phyloP scores from a whole-genome alignment of 768 basidiomycete genomes.

The Hydnomerulius pinastri region DNA sequence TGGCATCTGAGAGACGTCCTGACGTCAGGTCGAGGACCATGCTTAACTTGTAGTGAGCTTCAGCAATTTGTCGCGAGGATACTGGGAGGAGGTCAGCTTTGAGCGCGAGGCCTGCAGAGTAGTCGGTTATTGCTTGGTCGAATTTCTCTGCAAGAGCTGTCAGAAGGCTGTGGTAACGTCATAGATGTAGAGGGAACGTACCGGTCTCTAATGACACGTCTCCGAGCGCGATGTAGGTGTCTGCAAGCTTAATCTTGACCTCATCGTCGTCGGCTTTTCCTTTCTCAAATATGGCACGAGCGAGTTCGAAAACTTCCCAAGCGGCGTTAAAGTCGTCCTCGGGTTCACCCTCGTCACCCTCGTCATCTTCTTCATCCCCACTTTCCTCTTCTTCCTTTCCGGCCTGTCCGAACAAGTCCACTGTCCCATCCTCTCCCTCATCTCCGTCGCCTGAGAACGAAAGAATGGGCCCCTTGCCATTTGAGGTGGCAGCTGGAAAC shows the following conservation, averaged over 20 bases:
- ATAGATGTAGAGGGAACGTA: conserved; percentile 36
- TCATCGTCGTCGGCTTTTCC: conserved; percentile 58
- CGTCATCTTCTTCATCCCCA: conserved; percentile 58
- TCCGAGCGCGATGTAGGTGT: conserved; percentile 87
- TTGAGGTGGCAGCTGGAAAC: conserved; percentile 30
- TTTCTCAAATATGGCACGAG: conserved; percentile 82
- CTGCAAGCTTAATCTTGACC: conserved; percentile 80
- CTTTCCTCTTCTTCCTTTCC: conserved; percentile 55
- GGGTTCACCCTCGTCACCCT: conserved; percentile 73
- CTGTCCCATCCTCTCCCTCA: conserved; percentile 56
- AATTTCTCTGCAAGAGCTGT: conserved; percentile 74
- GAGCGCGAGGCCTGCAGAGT: conserved; percentile 72
- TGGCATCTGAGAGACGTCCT: conserved; percentile 79
- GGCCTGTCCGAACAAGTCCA: conserved; percentile 67
- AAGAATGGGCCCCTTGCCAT: conserved; percentile 58
- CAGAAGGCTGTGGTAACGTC: background rate
- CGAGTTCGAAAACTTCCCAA: conserved; percentile 97
- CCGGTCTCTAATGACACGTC: conserved; percentile 98
- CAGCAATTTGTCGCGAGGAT: conserved; percentile 93
- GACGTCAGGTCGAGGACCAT: conserved; percentile 92
- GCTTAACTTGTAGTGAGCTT: conserved; percentile 92
- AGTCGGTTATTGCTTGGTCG: conserved; percentile 90
- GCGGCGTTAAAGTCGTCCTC: conserved; percentile 98
- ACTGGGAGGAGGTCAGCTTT: conserved; percentile 73
- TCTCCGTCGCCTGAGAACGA: conserved; percentile 84